Evolutionary conservation across 371 early-diverging fungal species (phyloP), one percentile per base, ranked within the genome.

Genomic region (Syncephalis plumigaleata): DNA sequence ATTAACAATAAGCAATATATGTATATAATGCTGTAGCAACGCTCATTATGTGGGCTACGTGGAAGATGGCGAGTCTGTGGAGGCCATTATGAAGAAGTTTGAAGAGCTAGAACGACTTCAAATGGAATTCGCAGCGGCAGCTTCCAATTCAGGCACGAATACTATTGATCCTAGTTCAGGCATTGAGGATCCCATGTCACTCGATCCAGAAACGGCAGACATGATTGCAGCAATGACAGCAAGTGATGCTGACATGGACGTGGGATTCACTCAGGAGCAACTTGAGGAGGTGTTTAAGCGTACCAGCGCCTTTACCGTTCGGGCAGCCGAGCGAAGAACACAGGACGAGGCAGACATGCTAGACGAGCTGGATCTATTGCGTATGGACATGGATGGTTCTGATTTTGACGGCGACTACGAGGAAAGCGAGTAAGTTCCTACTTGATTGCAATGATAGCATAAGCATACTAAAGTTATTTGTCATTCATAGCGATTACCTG

Each of bases 31-130:
- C 43, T n/a, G 21, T 22, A 88, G 89, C 55, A 75, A 80, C 60
- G 76, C 81, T 15, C 80, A 83, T 51, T 93, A 89, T 71, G 91
- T 93, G 24, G 93, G 93, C 22, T 93, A 93, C 52, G 89, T 91
- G 1, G 91, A 91, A 55, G 93, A 93, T 58, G 82, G 76, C 49
- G 93, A 93, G 68, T 88, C 91, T 0, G 81, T 93, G 5, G 91
- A 84, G 48, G 83, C 86, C 4, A 93, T 93, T 49, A 93, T 93
- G 93, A 86, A 86, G 53, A 93, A 93, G 62, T 93, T 93, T 56
- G 84, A 89, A 54, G 91, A 90, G 59, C 73, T 93, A 22, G 93
- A 91, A 46, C 68, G 79, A 11, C 81, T 90, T 52, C 80, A 89
- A 56, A 66, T 69, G 49, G 87, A 91, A 61, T 67, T 81, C 53